These are phyloP conservation scores for Dactylellina haptotyla DNA, from an alignment of 2,329 filamentous ascomycete genomes.

Conservation along the genomic window DNA sequence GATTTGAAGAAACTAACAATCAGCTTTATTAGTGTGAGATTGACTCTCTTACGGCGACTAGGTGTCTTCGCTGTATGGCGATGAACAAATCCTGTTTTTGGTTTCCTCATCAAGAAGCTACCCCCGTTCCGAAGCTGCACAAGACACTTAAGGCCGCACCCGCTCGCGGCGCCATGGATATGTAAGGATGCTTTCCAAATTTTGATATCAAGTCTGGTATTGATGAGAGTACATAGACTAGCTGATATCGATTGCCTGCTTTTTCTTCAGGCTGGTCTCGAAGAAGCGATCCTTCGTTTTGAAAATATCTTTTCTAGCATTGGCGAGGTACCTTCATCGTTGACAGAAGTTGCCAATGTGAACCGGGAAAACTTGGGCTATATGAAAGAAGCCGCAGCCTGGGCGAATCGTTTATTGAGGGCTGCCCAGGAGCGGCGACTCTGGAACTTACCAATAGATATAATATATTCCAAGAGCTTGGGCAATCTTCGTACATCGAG, in stretches of 20 bases:
- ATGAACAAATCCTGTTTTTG: neutral
- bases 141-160: neutral
- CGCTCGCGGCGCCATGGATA: neutral
- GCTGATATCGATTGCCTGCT: conserved; percentile 1
- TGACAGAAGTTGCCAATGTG: no score
- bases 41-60: neutral
- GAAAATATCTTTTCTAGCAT: neutral
- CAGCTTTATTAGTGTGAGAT: neutral
- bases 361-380: neutral
- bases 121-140: neutral
- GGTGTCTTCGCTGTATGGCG: neutral
- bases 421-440: no score
- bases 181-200: neutral
- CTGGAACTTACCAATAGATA: no score
- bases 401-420: neutral
- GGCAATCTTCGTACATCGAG: no score
- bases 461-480: no score
- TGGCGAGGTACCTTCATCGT: neutral
- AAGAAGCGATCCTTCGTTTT: neutral
- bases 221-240: neutral
- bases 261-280: neutral
- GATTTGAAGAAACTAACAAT: neutral
- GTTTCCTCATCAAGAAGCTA: neutral
- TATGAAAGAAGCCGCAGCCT: neutral
- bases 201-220: neutral